Conservation (phyloP, 2,329 filamentous ascomycete genomes). For the Arachnomyces sp. region DNA sequence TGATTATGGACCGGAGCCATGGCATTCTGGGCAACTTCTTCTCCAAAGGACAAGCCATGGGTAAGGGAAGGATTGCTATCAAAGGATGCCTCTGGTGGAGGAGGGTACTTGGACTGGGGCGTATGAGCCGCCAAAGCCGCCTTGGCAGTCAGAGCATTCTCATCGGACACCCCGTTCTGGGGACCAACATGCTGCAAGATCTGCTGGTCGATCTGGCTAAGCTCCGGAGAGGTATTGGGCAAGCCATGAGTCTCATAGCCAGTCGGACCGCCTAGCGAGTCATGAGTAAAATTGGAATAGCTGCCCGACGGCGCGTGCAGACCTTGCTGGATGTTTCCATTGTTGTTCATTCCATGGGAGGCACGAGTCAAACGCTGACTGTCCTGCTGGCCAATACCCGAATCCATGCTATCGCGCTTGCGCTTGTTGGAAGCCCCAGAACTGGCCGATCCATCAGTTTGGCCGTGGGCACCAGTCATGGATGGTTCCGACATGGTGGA, state of each 20-base stretch:
- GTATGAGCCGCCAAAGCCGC: constrained; percentile 39
- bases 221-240: constrained; percentile 27
- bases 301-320: constrained; percentile 17
- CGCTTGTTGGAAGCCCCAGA: constrained; percentile 27
- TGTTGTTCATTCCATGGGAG: constrained; percentile 23
- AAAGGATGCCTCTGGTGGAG: constrained; percentile 33
- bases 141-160: constrained; percentile 40
- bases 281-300: constrained; percentile 28
- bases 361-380: constrained; percentile 34
- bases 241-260: constrained; percentile 33
- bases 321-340: constrained; percentile 25
- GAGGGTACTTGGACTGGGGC: constrained; percentile 38
- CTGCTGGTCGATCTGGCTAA: constrained; percentile 38
- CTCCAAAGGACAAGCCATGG: constrained; percentile 29
- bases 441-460: constrained; percentile 17
- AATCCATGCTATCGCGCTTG: constrained; percentile 33
- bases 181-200: constrained; percentile 43
- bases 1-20: constrained; percentile 31
- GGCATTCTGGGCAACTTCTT: constrained; percentile 33
- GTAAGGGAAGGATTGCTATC: constrained; percentile 28
- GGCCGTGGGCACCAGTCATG: constrained; percentile 29
- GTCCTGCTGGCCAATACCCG: constrained; percentile 25
- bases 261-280: constrained; percentile 16
- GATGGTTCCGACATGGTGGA: constrained; percentile 29
- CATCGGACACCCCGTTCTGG: constrained; percentile 47